Base-by-base conservation (phyloP, 768 basidiomycete genomes). In the Suillus subaureus region DNA sequence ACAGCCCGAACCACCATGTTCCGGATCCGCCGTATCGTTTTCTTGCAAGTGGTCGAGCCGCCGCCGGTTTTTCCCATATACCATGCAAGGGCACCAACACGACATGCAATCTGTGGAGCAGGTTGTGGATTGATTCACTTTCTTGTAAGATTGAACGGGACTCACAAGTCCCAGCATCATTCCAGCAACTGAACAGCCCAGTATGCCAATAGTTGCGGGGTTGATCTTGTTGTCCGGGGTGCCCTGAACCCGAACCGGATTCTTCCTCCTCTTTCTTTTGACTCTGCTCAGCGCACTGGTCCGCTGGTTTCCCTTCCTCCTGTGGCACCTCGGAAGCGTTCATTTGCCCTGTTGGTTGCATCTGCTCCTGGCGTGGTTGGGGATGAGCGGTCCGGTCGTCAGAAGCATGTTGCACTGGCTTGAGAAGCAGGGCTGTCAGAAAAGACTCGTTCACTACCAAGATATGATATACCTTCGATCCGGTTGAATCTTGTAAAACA, bases 61-160 rank as follows among this genome's bases (percentile, higher is more conserved):
- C 52, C 74, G 69, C 57, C 73, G 80, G 71, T 79, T 79, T 66
- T 78, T 69, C 21, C 74, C 77, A 62, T 81, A 80, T 11, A 77
- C 70, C 33, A 80, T 69, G 67, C 81, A 83, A 13, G 82, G 80
- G 67, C 72, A 79, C 68, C 70, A 81, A 60, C 72, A 77, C 1
- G 81, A 69, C 42, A 67, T 8, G 57, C 45, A 67, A 28, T 65
- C 64, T 64, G 35, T 40, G 61, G 26, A 31, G 23, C 37, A n/a
- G 18, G 21, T 5, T 60, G 1, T 21, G 26, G 6, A 23, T 28
- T 18, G 8, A 12, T 31, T 31, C 8, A 23, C 16, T 23, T n/a
- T 26, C 21, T 18, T 16, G 15, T 40, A n/a, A 35, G 3, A 37
- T 64, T 28, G 1, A 9, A 28, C 49, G 23, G 4, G 13, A 49